Percentiles rank a stretch among this genome's conserved stretches.
Evolutionary conservation across 2,329 filamentous ascomycete species (phyloP).

Genomic region (Penicillium digitatum): DNA sequence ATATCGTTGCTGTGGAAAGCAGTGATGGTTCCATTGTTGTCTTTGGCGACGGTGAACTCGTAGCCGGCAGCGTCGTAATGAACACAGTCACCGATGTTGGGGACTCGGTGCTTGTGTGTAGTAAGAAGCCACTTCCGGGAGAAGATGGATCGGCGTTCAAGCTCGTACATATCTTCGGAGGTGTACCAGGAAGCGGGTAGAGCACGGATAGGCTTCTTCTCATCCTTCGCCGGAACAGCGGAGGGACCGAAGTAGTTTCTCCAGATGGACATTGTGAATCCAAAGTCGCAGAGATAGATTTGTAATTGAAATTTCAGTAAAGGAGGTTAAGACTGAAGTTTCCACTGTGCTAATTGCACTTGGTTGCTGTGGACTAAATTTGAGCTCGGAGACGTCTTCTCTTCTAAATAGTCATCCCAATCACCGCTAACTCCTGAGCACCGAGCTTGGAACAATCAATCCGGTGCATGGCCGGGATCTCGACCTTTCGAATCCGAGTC

Average conservation of each 20-base stretch:
- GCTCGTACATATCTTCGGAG: slow-evolving; percentile 47
- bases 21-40: slow-evolving; percentile 52
- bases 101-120: slow-evolving; percentile 44
- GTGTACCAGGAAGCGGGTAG: slow-evolving; percentile 53
- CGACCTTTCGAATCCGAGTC: slow-evolving; percentile 13
- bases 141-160: slow-evolving; percentile 56
- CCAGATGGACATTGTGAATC: slow-evolving; percentile 26
- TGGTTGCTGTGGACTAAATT: slow-evolving; percentile 11
- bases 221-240: slow-evolving; percentile 18
- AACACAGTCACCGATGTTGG: slow-evolving; percentile 54
- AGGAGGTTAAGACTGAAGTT: neutral
- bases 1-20: slow-evolving; percentile 50
- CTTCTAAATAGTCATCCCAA: slow-evolving; percentile 23
- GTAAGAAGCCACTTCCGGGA: slow-evolving; percentile 50
- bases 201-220: slow-evolving; percentile 38
- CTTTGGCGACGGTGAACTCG: slow-evolving; percentile 51
- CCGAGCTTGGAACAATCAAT: slow-evolving; percentile 6
- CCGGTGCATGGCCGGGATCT: slow-evolving; percentile 9
- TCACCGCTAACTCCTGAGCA: slow-evolving; percentile 7
- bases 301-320: neutral
- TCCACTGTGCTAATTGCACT: slow-evolving; percentile 4
- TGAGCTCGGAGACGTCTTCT: slow-evolving; percentile 6
- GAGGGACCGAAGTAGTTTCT: slow-evolving; percentile 30
- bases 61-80: slow-evolving; percentile 53
- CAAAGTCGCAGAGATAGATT: neutral